Percentiles rank a stretch among this genome's conserved stretches.
phyloP scores from a whole-genome alignment of 1,139 yeast genomes.

The Lodderomyces pseudojiufengensis region DNA sequence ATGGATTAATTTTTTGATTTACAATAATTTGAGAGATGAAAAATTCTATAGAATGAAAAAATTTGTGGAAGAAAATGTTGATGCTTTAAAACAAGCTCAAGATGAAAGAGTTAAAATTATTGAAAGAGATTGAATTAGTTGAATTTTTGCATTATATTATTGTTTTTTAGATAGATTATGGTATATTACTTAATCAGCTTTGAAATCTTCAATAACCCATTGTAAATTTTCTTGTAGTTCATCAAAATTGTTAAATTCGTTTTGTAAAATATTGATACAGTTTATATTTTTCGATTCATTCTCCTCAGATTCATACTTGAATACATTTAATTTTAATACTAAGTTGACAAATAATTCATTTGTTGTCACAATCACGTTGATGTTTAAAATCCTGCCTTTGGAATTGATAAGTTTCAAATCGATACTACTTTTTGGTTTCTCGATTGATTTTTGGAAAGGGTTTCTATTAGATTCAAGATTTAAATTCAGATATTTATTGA shows the following conservation, averaged over 20 bases:
- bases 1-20: constrained; percentile 67
- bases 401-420: constrained; percentile 16
- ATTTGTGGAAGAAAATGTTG: constrained; percentile 35
- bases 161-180: no score
- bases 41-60: constrained; percentile 41
- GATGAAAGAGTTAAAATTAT: constrained; percentile 29
- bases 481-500: constrained; percentile 23
- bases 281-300: constrained; percentile 29
- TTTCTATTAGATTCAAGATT: constrained; percentile 16
- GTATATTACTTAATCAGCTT: no score
- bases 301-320: constrained; percentile 27
- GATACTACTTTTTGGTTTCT: constrained; percentile 31
- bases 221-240: constrained; percentile 65
- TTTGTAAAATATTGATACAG: constrained; percentile 41
- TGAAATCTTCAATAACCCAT: constrained; percentile 51
- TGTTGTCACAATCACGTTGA: constrained; percentile 33
- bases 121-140: constrained; percentile 9
- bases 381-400: constrained; percentile 20
- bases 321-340: constrained; percentile 30
- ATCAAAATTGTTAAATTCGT: constrained; percentile 52
- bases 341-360: constrained; percentile 42
- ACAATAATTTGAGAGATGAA: constrained; percentile 63
- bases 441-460: constrained; percentile 41
- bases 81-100: constrained; percentile 26
- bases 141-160: no score